Conservation (phyloP, 352 stramenopile genomes). For the Phytopythium kandeliae region DNA sequence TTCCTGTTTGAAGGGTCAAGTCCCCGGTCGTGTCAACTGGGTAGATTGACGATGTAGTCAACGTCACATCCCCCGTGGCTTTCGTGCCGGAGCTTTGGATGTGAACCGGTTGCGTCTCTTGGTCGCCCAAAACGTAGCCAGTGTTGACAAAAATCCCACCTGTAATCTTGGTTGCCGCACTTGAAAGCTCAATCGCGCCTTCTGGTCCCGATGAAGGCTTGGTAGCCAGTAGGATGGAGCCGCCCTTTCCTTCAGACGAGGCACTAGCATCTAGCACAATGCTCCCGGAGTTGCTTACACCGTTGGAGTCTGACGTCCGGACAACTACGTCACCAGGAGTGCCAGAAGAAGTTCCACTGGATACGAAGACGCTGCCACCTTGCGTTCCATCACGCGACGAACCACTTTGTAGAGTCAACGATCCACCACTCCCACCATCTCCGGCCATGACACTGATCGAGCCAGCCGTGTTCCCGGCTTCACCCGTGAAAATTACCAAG, state of each 20-base stretch:
- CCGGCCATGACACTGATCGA: constrained; percentile 24
- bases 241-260: constrained; percentile 22
- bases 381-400: constrained; percentile 15
- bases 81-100: constrained; percentile 13
- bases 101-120: constrained; percentile 14
- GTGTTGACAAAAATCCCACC: constrained; percentile 21
- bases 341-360: constrained; percentile 16
- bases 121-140: constrained; percentile 2
- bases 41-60: constrained; percentile 14
- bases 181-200: not conserved
- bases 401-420: constrained; percentile 33
- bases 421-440: constrained; percentile 23
- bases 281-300: constrained; percentile 18
- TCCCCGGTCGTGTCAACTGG: not conserved
- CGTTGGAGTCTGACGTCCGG: constrained; percentile 19
- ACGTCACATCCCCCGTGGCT: constrained; percentile 15
- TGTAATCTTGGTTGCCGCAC: constrained; percentile 15
- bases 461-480: constrained; percentile 16
- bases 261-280: constrained; percentile 22
- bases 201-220: not conserved
- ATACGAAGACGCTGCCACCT: constrained; percentile 24
- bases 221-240: constrained; percentile 13
- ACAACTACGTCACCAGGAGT: constrained; percentile 17
- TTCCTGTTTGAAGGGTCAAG: not conserved
- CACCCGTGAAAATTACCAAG: constrained; percentile 25